Base-by-base conservation (phyloP, 768 basidiomycete genomes). In the Cyathus striatus region DNA sequence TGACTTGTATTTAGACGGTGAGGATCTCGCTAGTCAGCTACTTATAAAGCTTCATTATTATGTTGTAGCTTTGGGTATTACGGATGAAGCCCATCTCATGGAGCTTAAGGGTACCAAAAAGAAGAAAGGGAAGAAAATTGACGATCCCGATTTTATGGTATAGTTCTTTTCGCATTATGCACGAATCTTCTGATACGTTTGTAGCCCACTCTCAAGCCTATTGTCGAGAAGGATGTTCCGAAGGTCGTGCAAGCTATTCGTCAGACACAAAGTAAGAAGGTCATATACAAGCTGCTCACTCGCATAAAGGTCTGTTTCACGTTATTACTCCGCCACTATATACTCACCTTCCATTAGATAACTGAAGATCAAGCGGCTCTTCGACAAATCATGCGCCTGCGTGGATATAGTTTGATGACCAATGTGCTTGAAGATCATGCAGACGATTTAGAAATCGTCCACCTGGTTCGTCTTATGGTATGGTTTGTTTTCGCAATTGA, bases 61-160 rank as follows among this genome's bases (percentile, higher is more conserved):
- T 20, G 2, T n/a, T 42, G 7, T 14, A 93, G 92, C 95, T 20
- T 79, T 98, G 42, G 95, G 95, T 58, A 96, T 98, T 47, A 76
- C 85, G 6, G 95, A 96, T 34, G 94, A 95, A 53, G 85, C 87
- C 13, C 91, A 93, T 55, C 61, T 76, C 35, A 70, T 83, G 27
- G 88, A 81, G 18, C 75, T 94, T 45, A 95, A 95, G 64, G 94
- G 94, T 43, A 94, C 83, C 60, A 94, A 83, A 75, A 93, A 81
- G 75, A 95, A 84, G 76, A 95, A 83, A 60, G 75, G 90, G 38
- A 89, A 84, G 74, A 91, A 95, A 61, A 78, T 96, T 21, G 95
- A 94, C 55, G 91, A 96, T 61, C 68, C 69, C 12, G 94, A 97
- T 65, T 96, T 87, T 59, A 76, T 81, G 68, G 93, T 93, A 55